A percentile compares a stretch with the other conserved stretches of the same genome.
phyloP scores from a whole-genome alignment of 2,329 filamentous ascomycete species.

The Knoxdaviesia capensis region DNA sequence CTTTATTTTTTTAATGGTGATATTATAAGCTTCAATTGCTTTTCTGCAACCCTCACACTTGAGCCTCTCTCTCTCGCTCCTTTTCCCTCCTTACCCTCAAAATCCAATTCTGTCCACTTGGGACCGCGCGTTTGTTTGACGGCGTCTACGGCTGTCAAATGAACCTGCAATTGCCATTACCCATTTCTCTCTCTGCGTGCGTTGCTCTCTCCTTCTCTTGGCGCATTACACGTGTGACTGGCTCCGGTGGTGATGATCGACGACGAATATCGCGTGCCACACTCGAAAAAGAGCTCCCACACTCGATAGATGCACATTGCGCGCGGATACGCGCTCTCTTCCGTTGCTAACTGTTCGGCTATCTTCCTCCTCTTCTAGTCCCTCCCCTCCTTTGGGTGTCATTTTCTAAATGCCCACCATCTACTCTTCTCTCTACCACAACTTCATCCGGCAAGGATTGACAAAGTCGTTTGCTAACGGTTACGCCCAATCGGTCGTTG shows the following conservation, averaged over 20 bases:
- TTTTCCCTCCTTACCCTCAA: conserved; percentile 6
- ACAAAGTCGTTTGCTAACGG: conserved; percentile 87
- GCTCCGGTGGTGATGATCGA: too few relatives aligned
- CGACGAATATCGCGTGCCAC: too few relatives aligned
- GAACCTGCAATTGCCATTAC: conserved; percentile 70
- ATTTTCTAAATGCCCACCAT: conserved; percentile 73
- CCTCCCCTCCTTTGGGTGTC: conserved; percentile 35
- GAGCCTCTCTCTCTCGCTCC: conserved; percentile 6
- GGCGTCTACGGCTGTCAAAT: conserved; percentile 74
- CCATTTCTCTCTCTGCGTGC: conserved; percentile 42
- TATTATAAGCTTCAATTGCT: too few relatives aligned
- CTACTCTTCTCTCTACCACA: conserved; percentile 48
- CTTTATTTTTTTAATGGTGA: conserved; percentile 3
- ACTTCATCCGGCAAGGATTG: conserved; percentile 92
- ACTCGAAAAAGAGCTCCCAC: too few relatives aligned
- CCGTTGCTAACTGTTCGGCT: not conserved
- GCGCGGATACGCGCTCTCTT: not conserved
- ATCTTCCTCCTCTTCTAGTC: conserved; percentile 7
- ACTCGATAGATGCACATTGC: too few relatives aligned
- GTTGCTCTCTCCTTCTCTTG: not conserved
- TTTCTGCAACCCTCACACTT: too few relatives aligned
- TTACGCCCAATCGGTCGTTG: conserved; percentile 94
- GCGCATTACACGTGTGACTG: not conserved
- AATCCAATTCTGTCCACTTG: conserved; percentile 1
- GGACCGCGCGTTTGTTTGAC: conserved; percentile 77